Conservation (phyloP, 2,329 filamentous ascomycete species). For the Dothidotthia symphoricarpi region DNA sequence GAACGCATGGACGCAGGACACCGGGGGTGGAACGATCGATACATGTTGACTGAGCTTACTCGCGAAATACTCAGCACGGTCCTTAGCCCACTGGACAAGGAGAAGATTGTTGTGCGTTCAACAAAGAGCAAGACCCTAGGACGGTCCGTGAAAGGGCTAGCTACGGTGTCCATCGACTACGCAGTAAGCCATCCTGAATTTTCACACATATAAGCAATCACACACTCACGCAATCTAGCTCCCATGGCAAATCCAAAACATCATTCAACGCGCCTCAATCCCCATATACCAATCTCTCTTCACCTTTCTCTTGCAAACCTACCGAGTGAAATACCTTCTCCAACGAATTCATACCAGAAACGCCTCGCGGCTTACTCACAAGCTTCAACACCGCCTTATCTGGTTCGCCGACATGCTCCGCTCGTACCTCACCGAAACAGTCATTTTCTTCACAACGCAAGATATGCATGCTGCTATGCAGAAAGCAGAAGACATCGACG, state of each 20-base stretch:
- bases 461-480: slow-evolving; percentile 59
- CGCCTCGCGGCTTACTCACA: slow-evolving; percentile 40
- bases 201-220: background rate
- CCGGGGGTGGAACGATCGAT: slow-evolving; percentile 73
- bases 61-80: slow-evolving; percentile 65
- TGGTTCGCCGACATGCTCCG: slow-evolving; percentile 77
- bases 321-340: slow-evolving; percentile 67
- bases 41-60: slow-evolving; percentile 73
- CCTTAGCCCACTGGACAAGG: slow-evolving; percentile 53
- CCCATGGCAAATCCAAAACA: slow-evolving; percentile 65
- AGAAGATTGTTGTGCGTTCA: slow-evolving; percentile 62
- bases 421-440: slow-evolving; percentile 72
- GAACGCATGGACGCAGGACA: slow-evolving; percentile 65
- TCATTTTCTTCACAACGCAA: slow-evolving; percentile 61
- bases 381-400: slow-evolving; percentile 66
- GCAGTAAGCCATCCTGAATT: slow-evolving; percentile 50
- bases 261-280: slow-evolving; percentile 66
- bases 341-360: slow-evolving; percentile 45
- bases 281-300: slow-evolving; percentile 69
- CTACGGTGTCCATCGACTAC: slow-evolving; percentile 65
- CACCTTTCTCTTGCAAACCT: slow-evolving; percentile 73
- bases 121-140: slow-evolving; percentile 49
- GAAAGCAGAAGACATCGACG: slow-evolving; percentile 70
- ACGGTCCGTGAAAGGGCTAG: slow-evolving; percentile 62
- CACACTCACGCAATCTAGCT: slow-evolving; percentile 21